Evolutionary conservation across 202 grass and related monocot species (phyloP).

Genomic region (Sporobolus alterniflorus): DNA sequence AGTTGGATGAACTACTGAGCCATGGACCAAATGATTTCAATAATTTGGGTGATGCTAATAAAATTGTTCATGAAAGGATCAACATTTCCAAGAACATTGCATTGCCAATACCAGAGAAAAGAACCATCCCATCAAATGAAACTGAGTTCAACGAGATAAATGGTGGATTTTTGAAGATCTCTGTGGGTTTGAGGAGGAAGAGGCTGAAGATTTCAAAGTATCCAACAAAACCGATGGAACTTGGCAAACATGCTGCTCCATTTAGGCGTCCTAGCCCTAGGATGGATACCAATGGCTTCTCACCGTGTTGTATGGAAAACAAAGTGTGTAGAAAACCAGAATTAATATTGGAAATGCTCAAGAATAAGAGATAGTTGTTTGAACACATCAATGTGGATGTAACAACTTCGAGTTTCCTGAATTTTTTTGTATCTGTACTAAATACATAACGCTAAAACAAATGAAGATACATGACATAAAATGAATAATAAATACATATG

Average conservation of each 20-base stretch:
- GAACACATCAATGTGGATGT: background rate
- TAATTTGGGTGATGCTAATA: background rate
- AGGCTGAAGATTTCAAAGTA: constrained; percentile 54
- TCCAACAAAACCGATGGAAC: constrained; percentile 27
- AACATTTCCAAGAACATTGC: background rate
- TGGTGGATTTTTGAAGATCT: constrained; percentile 38
- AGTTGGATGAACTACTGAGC: constrained; percentile 23
- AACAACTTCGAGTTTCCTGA: background rate
- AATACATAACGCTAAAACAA: background rate
- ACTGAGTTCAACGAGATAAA: background rate
- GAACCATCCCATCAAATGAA: background rate
- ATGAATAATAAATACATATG: too few relatives aligned
- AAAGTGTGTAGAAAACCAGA: constrained; percentile 51
- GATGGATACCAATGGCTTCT: background rate
- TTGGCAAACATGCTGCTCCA: constrained; percentile 11
- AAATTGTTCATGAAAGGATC: constrained; percentile 8
- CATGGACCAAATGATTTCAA: constrained; percentile 9
- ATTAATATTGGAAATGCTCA: constrained; percentile 68
- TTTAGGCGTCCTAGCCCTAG: constrained; percentile 7
- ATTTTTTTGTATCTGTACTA: background rate
- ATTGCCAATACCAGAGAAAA: background rate
- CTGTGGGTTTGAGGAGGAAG: constrained; percentile 44
- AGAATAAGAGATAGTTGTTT: constrained; percentile 49
- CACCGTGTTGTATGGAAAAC: background rate
- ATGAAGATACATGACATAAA: background rate